Conservation (phyloP, 371 early-diverging fungal genomes). For the Thermomucor indicae-seudaticae region DNA sequence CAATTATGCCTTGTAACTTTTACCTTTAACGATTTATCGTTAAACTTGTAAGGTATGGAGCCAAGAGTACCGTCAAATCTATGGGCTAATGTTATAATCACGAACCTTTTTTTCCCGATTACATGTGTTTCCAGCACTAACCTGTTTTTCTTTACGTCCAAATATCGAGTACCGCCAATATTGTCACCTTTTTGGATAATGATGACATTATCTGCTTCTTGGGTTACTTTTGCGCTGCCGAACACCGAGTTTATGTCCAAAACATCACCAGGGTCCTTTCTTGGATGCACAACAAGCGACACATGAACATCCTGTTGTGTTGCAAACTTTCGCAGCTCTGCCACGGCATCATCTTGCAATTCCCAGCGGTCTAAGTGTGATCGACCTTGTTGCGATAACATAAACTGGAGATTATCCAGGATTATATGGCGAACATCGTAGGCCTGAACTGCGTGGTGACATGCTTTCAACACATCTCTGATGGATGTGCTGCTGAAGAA, state of each 20-base stretch:
- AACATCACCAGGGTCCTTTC: conserved; percentile 56
- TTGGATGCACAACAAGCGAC: conserved; percentile 73
- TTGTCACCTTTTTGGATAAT: conserved; percentile 56
- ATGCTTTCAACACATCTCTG: conserved; percentile 62
- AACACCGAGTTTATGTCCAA: conserved; percentile 71
- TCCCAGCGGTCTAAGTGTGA: conserved; percentile 66
- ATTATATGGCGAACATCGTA: conserved; percentile 73
- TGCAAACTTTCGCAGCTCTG: conserved; percentile 64
- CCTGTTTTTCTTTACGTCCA: conserved; percentile 73
- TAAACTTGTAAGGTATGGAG: conserved; percentile 44
- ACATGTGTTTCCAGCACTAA: background rate
- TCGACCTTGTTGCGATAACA: conserved; percentile 68
- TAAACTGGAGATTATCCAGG: conserved; percentile 79
- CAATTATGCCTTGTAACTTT: too few relatives aligned
- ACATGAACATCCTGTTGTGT: conserved; percentile 74
- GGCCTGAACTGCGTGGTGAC: conserved; percentile 68
- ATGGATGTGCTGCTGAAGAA: conserved; percentile 75
- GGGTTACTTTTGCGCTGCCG: conserved; percentile 79
- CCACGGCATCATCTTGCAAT: conserved; percentile 67
- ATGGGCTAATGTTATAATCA: background rate
- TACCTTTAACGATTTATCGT: conserved; percentile 36
- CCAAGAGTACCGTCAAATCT: conserved; percentile 75
- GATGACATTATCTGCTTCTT: conserved; percentile 81
- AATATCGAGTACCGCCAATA: conserved; percentile 26
- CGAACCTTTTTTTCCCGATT: background rate